A percentile compares a stretch with the other conserved stretches of the same genome.
Evolutionary conservation across 495 filamentous ascomycete genomes (phyloP).

Genomic region (Tuber indicum): DNA sequence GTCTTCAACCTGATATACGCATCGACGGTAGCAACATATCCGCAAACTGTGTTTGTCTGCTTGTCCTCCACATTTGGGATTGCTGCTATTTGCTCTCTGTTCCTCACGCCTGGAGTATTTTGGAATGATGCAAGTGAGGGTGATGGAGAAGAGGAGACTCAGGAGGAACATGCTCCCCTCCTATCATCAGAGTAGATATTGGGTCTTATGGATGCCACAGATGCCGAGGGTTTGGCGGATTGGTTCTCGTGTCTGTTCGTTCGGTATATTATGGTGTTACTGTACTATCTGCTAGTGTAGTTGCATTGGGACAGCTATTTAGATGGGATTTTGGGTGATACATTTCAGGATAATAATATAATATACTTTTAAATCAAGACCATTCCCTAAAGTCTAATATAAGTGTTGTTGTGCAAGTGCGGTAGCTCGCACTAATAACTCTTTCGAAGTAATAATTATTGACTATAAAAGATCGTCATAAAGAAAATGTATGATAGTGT

Average conservation of each 20-base stretch:
- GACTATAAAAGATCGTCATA: not conserved
- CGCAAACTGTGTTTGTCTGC: conserved; percentile 76
- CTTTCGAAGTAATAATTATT: not conserved
- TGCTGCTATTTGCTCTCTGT: conserved; percentile 62
- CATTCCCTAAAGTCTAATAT: not conserved
- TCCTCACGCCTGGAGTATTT: conserved; percentile 25
- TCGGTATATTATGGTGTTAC: not conserved
- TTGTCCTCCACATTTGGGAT: conserved; percentile 60
- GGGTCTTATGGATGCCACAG: not conserved
- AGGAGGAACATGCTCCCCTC: not conserved
- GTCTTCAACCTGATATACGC: conserved; percentile 83
- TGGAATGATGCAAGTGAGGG: conserved; percentile 20
- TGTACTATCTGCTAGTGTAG: not conserved
- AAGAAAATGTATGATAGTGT: not conserved
- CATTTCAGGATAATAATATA: not conserved
- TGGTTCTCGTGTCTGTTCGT: not conserved
- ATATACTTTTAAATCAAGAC: not conserved
- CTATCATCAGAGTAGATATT: not conserved
- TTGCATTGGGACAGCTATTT: not conserved
- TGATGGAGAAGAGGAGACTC: conserved; percentile 7
- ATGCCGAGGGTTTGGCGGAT: not conserved
- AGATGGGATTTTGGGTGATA: not conserved
- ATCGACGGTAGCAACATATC: conserved; percentile 65
- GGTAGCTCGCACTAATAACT: not conserved
- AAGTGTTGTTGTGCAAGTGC: not conserved